Evolutionary conservation across 768 basidiomycete species (phyloP), one percentile per base, ranked within the genome.

Genomic region (Floccularia luteovirens): DNA sequence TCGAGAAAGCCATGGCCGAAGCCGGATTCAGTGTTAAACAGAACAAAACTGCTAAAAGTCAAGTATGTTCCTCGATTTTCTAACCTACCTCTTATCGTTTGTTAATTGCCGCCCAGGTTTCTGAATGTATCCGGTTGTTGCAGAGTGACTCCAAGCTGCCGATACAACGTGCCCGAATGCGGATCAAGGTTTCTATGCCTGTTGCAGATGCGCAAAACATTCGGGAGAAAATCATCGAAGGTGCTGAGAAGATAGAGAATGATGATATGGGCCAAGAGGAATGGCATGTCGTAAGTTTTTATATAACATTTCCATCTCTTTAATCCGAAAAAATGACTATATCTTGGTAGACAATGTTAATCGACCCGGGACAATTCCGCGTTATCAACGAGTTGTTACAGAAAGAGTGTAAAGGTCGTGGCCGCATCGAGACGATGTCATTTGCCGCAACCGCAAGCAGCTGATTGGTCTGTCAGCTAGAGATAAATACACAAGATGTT

Each of bases 1-100:
- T 99, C 47, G 96, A 99, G 56, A 98, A 96, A 61, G 92, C 92
- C 0, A 94, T 99, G 94, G 64, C 78, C 6, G 93, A 98, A 56
- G 84, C 89, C 6, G 93, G 93, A 1, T 93, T 86, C 61, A 94
- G 90, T 49, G 84, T 94, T 20, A 85, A 88, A 51, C 73, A 73
- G 32, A 80, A 82, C 47, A 97, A 97, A 68, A 84, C 75, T 16
- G 93, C 92, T 3, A 99, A 99, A 65, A 87, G 84, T 37, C 96
- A 99, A 76, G 90, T 87, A 46, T 13, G 67, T 40, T n/a, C 12
- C 13, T 42, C 24, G 14, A 17, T 11, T 3, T 19, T 8, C 16
- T 43, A 4, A n/a, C n/a, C 11, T 19, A n/a, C 40, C 16, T 17
- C 27, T 19, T 31, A 16, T 27, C 30, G 13, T 25, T 13, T 38